Evolutionary conservation across 208 protist species (phyloP), one percentile per base, ranked within the genome.

Genomic region (Leptomonas seymouri): DNA sequence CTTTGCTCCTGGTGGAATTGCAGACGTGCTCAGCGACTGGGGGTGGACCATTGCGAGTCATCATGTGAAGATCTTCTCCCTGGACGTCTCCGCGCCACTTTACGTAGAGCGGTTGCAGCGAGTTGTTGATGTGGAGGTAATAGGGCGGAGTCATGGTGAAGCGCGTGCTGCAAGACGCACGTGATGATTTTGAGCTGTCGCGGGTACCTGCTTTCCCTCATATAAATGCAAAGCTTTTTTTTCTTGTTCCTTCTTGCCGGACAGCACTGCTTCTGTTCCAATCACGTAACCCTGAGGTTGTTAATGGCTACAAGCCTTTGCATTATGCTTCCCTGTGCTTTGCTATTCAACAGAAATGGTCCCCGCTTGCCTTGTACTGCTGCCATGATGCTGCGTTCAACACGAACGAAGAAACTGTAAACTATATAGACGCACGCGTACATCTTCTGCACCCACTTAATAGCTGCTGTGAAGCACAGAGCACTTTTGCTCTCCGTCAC

Each of bases 51-150:
- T 92, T 14, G 31, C 70, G 6, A 90, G 86, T 50, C 60, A 56
- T 34, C 76, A 82, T 50, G 85, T 95, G 31, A 87, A 86, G 53
- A 85, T 95, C 62, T 93, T 95, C 58, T 90, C 87, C 15, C 65
- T 82, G 31, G 84, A 91, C 21, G 78, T 80, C 20, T 76, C 65
- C 9, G 48, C 84, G 34, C 90, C 90, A 15, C 71, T 87, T 31
- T 95, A 93, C 53, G 74, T 95, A 45, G 57, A 85, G 28, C 77
- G 74, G 46, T 83, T 95, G 51, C 82, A 79, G 66, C 74, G 78
- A 7, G 59, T 84, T 36, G 61, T 71, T 7, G 64, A 71, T 20
- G 65, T 75, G 21, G 63, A 68, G 27, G 48, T 71, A 21, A 61
- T 61, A 1, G 54, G 67, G 8, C 51, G 73, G 3, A 67, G 59